phyloP scores from a whole-genome alignment of 164 flowering plant species.

The Paratinospora sagittata region DNA sequence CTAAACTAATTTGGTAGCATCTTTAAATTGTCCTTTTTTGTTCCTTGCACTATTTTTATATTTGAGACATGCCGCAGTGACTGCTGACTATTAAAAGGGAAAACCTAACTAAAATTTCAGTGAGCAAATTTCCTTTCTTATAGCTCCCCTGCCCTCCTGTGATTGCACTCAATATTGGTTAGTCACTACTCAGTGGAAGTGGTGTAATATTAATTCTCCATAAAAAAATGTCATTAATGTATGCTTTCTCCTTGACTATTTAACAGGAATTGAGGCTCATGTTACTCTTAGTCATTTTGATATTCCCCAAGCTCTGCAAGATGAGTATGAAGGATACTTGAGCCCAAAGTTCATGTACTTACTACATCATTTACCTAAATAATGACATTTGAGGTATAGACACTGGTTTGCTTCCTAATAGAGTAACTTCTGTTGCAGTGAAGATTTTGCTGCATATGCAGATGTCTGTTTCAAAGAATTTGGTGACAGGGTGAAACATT shows the following conservation, averaged over 20 bases:
- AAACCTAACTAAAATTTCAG: too few relatives aligned
- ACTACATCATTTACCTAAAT: background rate
- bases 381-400: background rate
- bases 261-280: slow-evolving; percentile 20
- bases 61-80: too few relatives aligned
- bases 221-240: background rate
- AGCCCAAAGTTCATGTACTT: slow-evolving; percentile 23
- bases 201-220: background rate
- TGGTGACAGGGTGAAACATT: slow-evolving; percentile 17
- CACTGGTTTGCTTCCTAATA: background rate
- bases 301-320: slow-evolving; percentile 22
- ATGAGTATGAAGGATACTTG: slow-evolving; percentile 19
- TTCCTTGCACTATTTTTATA: too few relatives aligned
- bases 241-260: background rate
- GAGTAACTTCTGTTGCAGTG: slow-evolving; percentile 3
- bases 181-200: too few relatives aligned
- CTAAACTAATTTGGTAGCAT: too few relatives aligned
- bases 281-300: slow-evolving; percentile 24
- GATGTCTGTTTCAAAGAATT: slow-evolving; percentile 20
- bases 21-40: too few relatives aligned
- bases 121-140: too few relatives aligned
- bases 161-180: too few relatives aligned
- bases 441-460: slow-evolving; percentile 15
- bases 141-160: too few relatives aligned
- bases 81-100: too few relatives aligned